These are phyloP conservation scores for Syzygium jambos DNA, from an alignment of 345 rosid genomes.

Conservation along the genomic window DNA sequence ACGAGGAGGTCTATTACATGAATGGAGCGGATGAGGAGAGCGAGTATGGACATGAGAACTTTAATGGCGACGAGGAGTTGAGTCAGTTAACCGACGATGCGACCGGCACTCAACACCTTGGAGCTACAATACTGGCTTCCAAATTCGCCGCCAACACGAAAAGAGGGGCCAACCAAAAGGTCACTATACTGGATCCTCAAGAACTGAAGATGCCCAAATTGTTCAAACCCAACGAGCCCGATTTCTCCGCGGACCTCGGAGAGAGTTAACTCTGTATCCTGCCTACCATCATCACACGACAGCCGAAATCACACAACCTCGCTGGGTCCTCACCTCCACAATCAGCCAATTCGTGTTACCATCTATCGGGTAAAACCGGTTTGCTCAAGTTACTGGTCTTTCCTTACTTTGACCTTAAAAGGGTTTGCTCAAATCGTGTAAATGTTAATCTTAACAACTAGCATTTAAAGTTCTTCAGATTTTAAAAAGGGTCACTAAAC, in stretches of 20 bases:
- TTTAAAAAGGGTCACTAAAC: background rate
- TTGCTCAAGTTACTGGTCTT: background rate
- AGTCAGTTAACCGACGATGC: background rate
- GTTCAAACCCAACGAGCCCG: conserved; percentile 75
- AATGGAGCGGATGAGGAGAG: conserved; percentile 7
- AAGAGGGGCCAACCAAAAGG: conserved; percentile 32
- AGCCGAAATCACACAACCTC: background rate
- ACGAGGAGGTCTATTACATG: conserved; percentile 28
- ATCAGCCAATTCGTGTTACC: background rate
- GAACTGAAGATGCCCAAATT: conserved; percentile 79
- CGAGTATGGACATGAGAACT: background rate
- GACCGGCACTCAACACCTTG: conserved; percentile 27
- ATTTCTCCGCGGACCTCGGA: conserved; percentile 25
- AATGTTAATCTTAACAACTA: background rate
- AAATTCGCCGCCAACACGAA: conserved; percentile 58
- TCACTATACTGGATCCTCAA: conserved; percentile 26
- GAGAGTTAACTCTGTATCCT: background rate
- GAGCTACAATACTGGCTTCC: conserved; percentile 56
- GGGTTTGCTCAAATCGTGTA: background rate
- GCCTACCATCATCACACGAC: background rate
- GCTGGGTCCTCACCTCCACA: background rate
- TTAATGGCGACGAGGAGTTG: background rate
- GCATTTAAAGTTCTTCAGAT: background rate
- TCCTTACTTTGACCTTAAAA: background rate
- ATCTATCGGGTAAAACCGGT: background rate